These are phyloP conservation scores for Didymella sp. DNA, from an alignment of 2,329 filamentous ascomycete species.

Conservation along the genomic window DNA sequence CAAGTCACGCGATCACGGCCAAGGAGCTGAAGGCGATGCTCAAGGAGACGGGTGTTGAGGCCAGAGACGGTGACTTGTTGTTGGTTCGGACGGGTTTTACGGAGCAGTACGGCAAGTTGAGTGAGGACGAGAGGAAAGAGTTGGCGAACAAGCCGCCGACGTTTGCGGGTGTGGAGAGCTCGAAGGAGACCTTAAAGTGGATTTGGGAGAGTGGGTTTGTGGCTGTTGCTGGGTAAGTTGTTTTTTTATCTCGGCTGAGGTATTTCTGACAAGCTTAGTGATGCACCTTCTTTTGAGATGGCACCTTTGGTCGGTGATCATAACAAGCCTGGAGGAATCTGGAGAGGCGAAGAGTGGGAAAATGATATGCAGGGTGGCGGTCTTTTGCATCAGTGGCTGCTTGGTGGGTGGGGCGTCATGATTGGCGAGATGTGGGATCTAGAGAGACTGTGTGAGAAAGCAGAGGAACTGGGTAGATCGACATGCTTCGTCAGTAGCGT, in stretches of 20 bases:
- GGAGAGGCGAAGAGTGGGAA: constrained; percentile 46
- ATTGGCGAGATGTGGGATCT: constrained; percentile 56
- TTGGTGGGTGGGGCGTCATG: constrained; percentile 48
- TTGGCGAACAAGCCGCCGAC: constrained; percentile 39
- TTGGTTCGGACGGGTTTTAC: constrained; percentile 45
- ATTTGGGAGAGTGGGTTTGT: constrained; percentile 57
- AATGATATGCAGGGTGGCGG: constrained; percentile 47
- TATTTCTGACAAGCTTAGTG: constrained; percentile 14
- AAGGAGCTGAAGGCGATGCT: constrained; percentile 43
- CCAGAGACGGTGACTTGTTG: constrained; percentile 43
- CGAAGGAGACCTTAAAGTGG: constrained; percentile 50
- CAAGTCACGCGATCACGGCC: constrained; percentile 30
- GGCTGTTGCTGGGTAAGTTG: constrained; percentile 52
- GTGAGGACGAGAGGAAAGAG: constrained; percentile 31
- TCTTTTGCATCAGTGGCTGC: constrained; percentile 44
- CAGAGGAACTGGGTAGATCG: constrained; percentile 60
- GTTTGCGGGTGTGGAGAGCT: constrained; percentile 53
- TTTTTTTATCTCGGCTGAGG: constrained; percentile 25
- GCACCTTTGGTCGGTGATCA: constrained; percentile 48
- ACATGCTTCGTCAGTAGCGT: constrained; percentile 68
- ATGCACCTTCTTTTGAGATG: constrained; percentile 55
- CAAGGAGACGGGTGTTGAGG: constrained; percentile 42
- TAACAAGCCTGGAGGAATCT: constrained; percentile 41
- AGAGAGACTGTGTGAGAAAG: constrained; percentile 59
- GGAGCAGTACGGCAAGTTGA: constrained; percentile 46